Evolutionary conservation across 2,329 filamentous ascomycete genomes (phyloP).

Genomic region (Colletotrichum ledebouriae): DNA sequence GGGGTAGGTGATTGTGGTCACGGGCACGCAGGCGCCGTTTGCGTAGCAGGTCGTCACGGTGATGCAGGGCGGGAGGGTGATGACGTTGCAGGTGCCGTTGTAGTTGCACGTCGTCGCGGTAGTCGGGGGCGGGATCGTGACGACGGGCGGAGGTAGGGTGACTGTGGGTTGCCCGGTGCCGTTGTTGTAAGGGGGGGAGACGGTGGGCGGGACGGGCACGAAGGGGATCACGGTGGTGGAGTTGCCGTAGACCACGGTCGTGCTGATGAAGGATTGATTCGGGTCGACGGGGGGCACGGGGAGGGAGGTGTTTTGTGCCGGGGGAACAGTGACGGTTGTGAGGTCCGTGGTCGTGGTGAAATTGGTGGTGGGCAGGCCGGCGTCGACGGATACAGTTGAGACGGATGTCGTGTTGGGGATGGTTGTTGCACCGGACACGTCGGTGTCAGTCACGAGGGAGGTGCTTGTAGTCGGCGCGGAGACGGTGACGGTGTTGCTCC

Average conservation of each 20-base stretch:
- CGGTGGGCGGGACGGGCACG: background rate
- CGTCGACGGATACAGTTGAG: background rate
- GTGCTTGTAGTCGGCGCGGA: background rate
- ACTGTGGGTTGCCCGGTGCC: background rate
- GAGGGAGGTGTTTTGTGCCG: background rate
- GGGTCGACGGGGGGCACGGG: slow-evolving; percentile 10
- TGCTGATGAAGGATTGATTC: slow-evolving; percentile 5
- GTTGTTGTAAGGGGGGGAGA: slow-evolving; percentile 10
- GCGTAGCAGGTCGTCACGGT: slow-evolving; percentile 6
- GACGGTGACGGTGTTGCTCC: slow-evolving; percentile 7
- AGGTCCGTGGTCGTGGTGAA: background rate
- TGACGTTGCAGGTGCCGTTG: slow-evolving; percentile 7
- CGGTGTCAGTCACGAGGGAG: background rate
- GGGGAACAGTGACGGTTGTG: background rate
- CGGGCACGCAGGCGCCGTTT: slow-evolving; percentile 10
- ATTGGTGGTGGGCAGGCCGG: background rate
- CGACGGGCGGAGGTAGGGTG: slow-evolving; percentile 13
- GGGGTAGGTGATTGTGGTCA: slow-evolving; percentile 6
- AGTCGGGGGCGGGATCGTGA: slow-evolving; percentile 12
- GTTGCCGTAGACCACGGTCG: slow-evolving; percentile 1
- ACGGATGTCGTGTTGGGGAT: background rate
- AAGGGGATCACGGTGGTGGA: slow-evolving; percentile 22
- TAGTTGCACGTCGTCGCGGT: slow-evolving; percentile 5
- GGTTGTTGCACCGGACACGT: background rate
- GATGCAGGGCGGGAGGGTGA: slow-evolving; percentile 14